Evolutionary conservation across 495 filamentous ascomycete genomes (phyloP).

Genomic region (Penicillium angulare): DNA sequence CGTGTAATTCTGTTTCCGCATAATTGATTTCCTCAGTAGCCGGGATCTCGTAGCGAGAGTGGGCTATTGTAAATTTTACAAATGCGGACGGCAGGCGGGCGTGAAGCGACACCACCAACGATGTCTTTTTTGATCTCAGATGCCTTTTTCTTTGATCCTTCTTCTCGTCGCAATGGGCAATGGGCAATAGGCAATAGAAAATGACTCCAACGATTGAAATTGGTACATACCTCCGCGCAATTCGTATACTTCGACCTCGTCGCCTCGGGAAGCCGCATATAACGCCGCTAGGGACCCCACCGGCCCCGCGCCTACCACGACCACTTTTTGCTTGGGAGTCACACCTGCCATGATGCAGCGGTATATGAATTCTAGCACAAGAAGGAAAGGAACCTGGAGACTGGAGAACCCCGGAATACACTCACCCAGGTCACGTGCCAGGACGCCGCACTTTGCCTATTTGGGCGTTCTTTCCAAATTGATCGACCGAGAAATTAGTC

Average conservation of each 20-base stretch:
- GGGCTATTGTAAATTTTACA: not conserved
- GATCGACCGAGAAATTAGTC: constrained; percentile 10
- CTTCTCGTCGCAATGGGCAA: not conserved
- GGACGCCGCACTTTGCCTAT: constrained; percentile 20
- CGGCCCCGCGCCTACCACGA: constrained; percentile 88
- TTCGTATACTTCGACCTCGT: constrained; percentile 94
- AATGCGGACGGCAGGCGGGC: not conserved
- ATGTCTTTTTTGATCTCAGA: not conserved
- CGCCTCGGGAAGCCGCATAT: constrained; percentile 82
- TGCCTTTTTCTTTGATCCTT: not conserved
- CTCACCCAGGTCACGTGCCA: constrained; percentile 22
- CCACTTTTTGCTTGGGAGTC: constrained; percentile 59
- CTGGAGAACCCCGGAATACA: constrained; percentile 6
- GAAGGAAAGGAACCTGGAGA: not conserved
- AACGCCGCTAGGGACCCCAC: constrained; percentile 90
- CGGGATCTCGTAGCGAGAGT: not conserved
- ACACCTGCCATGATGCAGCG: constrained; percentile 12
- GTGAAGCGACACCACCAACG: no score
- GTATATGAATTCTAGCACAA: not conserved
- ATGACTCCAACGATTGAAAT: constrained; percentile 2
- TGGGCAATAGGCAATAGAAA: no score
- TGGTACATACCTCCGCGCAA: constrained; percentile 74
- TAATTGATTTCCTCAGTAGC: no score
- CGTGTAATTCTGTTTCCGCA: no score
- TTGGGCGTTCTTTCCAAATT: constrained; percentile 9